These are phyloP conservation scores for Nakazawaea peltata DNA, from an alignment of 805 yeast genomes.

Conservation along the genomic window DNA sequence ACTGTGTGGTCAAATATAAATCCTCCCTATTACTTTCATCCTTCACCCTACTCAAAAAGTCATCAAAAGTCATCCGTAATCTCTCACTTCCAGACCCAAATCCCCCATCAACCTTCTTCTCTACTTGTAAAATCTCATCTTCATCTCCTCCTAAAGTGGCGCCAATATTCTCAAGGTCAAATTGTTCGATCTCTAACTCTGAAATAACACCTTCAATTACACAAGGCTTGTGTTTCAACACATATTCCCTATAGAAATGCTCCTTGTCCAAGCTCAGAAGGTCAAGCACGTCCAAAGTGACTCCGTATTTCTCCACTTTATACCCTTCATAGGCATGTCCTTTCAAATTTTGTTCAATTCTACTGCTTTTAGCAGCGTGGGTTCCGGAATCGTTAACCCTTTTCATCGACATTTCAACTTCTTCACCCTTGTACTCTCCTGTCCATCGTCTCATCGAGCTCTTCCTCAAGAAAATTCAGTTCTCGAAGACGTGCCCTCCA, in stretches of 20 bases:
- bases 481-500: too few species aligned
- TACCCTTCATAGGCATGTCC: constrained; percentile 6
- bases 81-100: constrained; percentile 61
- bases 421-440: too few species aligned
- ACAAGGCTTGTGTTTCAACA: constrained; percentile 40
- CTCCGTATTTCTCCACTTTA: background rate
- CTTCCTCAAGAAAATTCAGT: too few species aligned
- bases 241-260: constrained; percentile 30
- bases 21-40: constrained; percentile 32
- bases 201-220: constrained; percentile 32
- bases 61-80: constrained; percentile 38
- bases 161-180: constrained; percentile 27
- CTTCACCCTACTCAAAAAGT: constrained; percentile 34
- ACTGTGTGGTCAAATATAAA: constrained; percentile 65
- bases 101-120: constrained; percentile 49
- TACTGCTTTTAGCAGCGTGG: background rate
- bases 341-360: background rate
- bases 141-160: constrained; percentile 22
- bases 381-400: too few species aligned
- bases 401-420: too few species aligned
- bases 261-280: constrained; percentile 14
- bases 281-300: constrained; percentile 14
- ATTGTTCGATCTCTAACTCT: constrained; percentile 23
- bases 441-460: too few species aligned
- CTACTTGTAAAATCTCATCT: constrained; percentile 39